These are phyloP conservation scores for Phytophthora rubi DNA, from an alignment of 352 stramenopile genomes.

Conservation along the genomic window DNA sequence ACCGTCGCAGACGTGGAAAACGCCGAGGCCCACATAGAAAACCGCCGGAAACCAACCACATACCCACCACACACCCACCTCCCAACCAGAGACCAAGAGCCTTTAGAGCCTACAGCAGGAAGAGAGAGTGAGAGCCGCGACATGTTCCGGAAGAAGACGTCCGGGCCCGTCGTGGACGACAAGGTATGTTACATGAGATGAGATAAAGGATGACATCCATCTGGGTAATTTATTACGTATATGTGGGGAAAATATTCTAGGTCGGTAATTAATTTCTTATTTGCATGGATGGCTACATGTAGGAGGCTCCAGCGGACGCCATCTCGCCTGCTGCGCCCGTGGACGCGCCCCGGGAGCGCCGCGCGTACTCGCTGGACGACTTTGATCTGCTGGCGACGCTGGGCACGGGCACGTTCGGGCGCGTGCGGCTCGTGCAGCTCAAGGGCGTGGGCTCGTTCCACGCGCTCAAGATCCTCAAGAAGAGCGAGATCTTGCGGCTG, in stretches of 20 bases:
- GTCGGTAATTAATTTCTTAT: not conserved
- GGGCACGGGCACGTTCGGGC: conserved; percentile 89
- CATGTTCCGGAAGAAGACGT: conserved; percentile 57
- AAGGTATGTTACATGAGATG: conserved; percentile 22
- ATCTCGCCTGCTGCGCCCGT: conserved; percentile 61
- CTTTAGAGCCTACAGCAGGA: not conserved
- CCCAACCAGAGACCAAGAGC: not conserved
- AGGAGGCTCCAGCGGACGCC: conserved; percentile 57
- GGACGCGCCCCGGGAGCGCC: conserved; percentile 30
- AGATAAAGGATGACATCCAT: too few species aligned
- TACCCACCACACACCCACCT: too few species aligned
- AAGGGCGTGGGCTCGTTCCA: conserved; percentile 67
- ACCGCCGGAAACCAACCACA: conserved; percentile 4
- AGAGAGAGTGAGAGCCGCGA: not conserved
- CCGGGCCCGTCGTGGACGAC: conserved; percentile 27
- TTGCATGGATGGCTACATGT: not conserved
- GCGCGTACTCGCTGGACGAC: conserved; percentile 60
- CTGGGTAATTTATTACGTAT: not conserved
- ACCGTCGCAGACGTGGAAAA: conserved; percentile 12
- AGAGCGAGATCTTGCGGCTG: conserved; percentile 89
- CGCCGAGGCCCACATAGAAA: conserved; percentile 12
- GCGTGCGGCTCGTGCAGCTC: conserved; percentile 84
- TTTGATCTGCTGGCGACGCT: conserved; percentile 85
- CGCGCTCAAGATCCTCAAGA: conserved; percentile 94
- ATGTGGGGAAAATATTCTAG: too few species aligned